Evolutionary conservation across 2,329 filamentous ascomycete species (phyloP).

Genomic region (Pseudogymnoascus sp.): DNA sequence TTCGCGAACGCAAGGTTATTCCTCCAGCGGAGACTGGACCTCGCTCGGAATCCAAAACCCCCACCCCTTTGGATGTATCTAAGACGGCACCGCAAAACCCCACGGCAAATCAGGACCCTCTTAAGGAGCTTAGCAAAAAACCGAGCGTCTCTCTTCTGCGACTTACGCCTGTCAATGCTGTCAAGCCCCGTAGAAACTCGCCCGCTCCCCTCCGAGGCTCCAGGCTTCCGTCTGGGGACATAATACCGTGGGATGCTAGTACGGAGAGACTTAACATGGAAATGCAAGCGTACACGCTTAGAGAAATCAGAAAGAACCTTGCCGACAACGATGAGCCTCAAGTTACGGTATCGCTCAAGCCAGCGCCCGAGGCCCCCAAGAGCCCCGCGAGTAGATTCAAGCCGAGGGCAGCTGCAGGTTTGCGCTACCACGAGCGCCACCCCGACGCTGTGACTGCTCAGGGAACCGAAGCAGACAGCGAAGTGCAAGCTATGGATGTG

Average conservation of each 20-base stretch:
- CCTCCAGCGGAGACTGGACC: conserved; percentile 1
- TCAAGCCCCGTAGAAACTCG: conserved; percentile 1
- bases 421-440: conserved; percentile 49
- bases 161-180: conserved; percentile 7
- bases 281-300: conserved; percentile 52
- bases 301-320: conserved; percentile 48
- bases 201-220: conserved; percentile 16
- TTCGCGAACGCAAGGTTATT: conserved; percentile 8
- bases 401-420: conserved; percentile 45
- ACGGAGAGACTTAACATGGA: conserved; percentile 41
- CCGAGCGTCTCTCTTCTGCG: background rate
- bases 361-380: conserved; percentile 14
- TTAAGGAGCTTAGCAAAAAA: conserved; percentile 29
- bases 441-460: conserved; percentile 32
- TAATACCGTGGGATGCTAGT: conserved; percentile 31
- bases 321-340: conserved; percentile 26
- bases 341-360: background rate
- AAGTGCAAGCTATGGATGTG: conserved; percentile 30
- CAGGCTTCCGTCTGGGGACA: conserved; percentile 27
- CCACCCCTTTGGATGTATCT: background rate
- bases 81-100: conserved; percentile 13
- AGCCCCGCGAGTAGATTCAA: conserved; percentile 36
- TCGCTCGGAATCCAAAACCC: background rate
- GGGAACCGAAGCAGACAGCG: conserved; percentile 21
- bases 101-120: conserved; percentile 27